Conservation (phyloP, 805 yeast genomes). For the Clavispora vitiphila region DNA sequence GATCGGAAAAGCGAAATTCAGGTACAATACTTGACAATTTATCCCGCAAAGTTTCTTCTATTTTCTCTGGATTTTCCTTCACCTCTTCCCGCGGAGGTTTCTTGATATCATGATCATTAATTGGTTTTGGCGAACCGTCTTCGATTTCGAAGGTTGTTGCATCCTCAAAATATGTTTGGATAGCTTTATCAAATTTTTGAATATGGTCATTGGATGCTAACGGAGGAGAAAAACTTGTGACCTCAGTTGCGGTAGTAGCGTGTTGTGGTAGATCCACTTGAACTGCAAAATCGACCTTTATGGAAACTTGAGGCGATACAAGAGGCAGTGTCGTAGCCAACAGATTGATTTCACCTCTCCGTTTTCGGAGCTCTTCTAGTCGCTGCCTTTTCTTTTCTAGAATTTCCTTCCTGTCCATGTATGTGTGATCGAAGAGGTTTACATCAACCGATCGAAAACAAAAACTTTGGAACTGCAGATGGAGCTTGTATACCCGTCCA, state of each 20-base stretch:
- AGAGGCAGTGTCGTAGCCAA: not conserved
- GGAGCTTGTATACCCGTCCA: not conserved
- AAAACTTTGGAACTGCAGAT: not conserved
- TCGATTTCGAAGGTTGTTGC: not conserved
- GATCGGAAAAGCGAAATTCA: constrained; percentile 10
- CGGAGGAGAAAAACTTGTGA: not conserved
- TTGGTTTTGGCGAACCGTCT: not conserved
- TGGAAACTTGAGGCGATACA: not conserved
- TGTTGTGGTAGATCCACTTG: constrained; percentile 20
- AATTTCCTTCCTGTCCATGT: constrained; percentile 33
- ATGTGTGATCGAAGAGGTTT: not conserved
- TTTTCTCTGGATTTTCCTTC: not conserved
- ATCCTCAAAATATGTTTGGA: constrained; percentile 16
- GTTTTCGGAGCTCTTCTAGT: constrained; percentile 21
- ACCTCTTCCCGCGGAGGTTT: not conserved
- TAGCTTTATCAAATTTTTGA: constrained; percentile 17
- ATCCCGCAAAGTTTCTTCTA: not conserved
- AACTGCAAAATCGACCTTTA: constrained; percentile 21
- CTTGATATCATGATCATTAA: not conserved
- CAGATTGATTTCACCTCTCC: constrained; percentile 15
- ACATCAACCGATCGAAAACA: not conserved
- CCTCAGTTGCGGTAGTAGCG: not conserved
- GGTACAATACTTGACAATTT: not conserved
- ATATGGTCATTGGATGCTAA: not conserved
- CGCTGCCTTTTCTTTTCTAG: constrained; percentile 39